Evolutionary conservation across 352 stramenopile species (phyloP).

Genomic region (Phytophthora agathidicida): DNA sequence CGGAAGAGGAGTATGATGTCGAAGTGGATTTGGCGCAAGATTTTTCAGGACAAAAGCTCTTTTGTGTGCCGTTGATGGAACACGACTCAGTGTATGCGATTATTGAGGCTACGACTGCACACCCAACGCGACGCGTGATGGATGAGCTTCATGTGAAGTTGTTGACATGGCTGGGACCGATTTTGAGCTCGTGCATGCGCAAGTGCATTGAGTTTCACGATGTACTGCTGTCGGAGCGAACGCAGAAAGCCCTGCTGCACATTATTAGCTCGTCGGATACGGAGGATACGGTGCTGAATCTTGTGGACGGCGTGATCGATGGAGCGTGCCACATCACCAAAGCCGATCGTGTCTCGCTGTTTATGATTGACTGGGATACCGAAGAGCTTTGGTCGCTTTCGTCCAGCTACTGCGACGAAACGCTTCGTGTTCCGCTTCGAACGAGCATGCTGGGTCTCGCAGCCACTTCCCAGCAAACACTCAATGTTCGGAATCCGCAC

Average conservation of each 20-base stretch:
- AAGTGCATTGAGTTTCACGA: slow-evolving; percentile 90
- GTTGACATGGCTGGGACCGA: slow-evolving; percentile 79
- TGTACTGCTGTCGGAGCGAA: slow-evolving; percentile 80
- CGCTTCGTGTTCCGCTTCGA: slow-evolving; percentile 63
- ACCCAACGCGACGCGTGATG: slow-evolving; percentile 42
- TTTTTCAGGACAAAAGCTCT: slow-evolving; percentile 63
- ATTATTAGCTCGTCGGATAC: slow-evolving; percentile 87
- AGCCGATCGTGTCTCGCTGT: slow-evolving; percentile 74
- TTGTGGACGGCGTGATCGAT: slow-evolving; percentile 85
- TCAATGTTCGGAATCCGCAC: slow-evolving; percentile 78
- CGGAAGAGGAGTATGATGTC: slow-evolving; percentile 56
- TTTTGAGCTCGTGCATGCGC: slow-evolving; percentile 84
- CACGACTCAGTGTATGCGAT: slow-evolving; percentile 82
- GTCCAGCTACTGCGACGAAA: slow-evolving; percentile 77
- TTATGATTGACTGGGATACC: slow-evolving; percentile 87
- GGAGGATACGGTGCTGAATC: slow-evolving; percentile 84
- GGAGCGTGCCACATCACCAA: slow-evolving; percentile 85
- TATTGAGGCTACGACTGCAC: slow-evolving; percentile 66
- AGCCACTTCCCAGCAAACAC: slow-evolving; percentile 58
- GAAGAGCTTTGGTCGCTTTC: slow-evolving; percentile 84
- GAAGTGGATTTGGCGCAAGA: slow-evolving; percentile 72
- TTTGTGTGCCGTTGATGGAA: slow-evolving; percentile 76
- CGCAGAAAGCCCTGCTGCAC: slow-evolving; percentile 83
- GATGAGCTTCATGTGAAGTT: slow-evolving; percentile 76
- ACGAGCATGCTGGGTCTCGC: slow-evolving; percentile 67